A percentile compares a stretch with the other conserved stretches of the same genome.
These are phyloP conservation scores for Hansfordia pulvinata DNA, from an alignment of 2,329 filamentous ascomycete species.

Conservation along the genomic window DNA sequence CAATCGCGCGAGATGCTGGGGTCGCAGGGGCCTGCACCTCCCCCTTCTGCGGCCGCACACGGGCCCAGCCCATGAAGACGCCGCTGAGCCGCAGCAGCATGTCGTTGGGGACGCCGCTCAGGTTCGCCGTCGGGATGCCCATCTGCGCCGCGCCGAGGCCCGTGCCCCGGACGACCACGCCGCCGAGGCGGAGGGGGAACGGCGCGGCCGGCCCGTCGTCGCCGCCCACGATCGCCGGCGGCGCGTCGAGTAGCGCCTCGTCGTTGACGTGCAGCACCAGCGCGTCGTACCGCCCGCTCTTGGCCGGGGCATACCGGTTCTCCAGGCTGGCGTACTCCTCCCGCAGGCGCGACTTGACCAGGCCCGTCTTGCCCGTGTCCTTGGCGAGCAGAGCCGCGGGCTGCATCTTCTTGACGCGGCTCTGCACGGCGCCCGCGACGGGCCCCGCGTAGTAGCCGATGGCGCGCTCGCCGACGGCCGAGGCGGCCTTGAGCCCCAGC, in stretches of 20 bases:
- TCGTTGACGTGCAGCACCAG: too few species aligned
- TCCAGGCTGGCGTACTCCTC: slow-evolving; percentile 19
- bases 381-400: slow-evolving; percentile 19
- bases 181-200: slow-evolving; percentile 38
- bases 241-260: slow-evolving; percentile 16
- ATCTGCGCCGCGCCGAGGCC: slow-evolving; percentile 23
- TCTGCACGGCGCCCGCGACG: slow-evolving; percentile 26
- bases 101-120: slow-evolving; percentile 36
- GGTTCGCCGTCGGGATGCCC: slow-evolving; percentile 38
- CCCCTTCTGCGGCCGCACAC: slow-evolving; percentile 24
- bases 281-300: slow-evolving; percentile 20
- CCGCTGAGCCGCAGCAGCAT: slow-evolving; percentile 41
- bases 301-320: slow-evolving; percentile 18
- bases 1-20: slow-evolving; percentile 29
- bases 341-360: slow-evolving; percentile 17
- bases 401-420: slow-evolving; percentile 16
- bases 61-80: slow-evolving; percentile 52
- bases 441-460: slow-evolving; percentile 29
- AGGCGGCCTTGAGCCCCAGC: slow-evolving; percentile 43
- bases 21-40: too few species aligned
- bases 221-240: slow-evolving; percentile 25
- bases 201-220: slow-evolving; percentile 37
- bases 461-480: slow-evolving; percentile 29
- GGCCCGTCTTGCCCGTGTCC: slow-evolving; percentile 26
- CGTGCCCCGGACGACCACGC: slow-evolving; percentile 30